Base-by-base conservation (phyloP, 1,284 basidiomycete species). In the Cryptococcus floricola region DNA sequence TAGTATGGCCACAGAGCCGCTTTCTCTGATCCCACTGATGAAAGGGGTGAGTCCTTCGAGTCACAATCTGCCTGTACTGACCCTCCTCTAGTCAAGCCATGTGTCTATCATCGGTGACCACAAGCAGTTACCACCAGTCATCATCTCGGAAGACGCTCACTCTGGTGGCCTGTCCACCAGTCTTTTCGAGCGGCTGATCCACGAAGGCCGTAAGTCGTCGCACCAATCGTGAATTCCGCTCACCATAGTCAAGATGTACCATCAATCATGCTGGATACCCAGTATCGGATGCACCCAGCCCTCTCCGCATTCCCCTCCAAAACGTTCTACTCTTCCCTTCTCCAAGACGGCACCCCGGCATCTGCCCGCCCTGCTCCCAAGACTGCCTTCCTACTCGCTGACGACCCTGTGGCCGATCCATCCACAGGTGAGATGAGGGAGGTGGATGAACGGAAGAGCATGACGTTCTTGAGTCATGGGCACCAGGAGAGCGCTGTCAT, bases 241-340 rank as follows among this genome's bases (percentile, higher is more conserved):
- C 25, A 54, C 45, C 2, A 27, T 25, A 49, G 64, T 63, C 23
- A 23, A 75, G 72, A 66, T 41, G 83, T 90, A 13, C 89, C 91
- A 4, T 86, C 87, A 3, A 83, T 90, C 62, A 93, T 95, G 88
- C 84, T 97, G 57, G 86, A 95, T 68, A 83, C 85, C 25, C 93
- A 97, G 75, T 95, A 96, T 70, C 87, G 93, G 44, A 96, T 97
- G 94, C 94, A 99, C 74, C 95, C 96, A 1, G 86, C 89, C 57
- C 98, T 99, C 71, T 95, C 91, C 62, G 80, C 80, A 49, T 23
- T 46, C 25, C 44, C 44, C 25, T 87, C 88, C 48, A 72, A 79
- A 46, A 86, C 89, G 55, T 97, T 96, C 73, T 97, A 97, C 78
- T 79, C 85, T 52, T 78, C 80, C 39, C 79, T 80, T 4, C 72